These are phyloP conservation scores for Fusarium xylarioides DNA, from an alignment of 2,329 filamentous ascomycete species.

Conservation along the genomic window DNA sequence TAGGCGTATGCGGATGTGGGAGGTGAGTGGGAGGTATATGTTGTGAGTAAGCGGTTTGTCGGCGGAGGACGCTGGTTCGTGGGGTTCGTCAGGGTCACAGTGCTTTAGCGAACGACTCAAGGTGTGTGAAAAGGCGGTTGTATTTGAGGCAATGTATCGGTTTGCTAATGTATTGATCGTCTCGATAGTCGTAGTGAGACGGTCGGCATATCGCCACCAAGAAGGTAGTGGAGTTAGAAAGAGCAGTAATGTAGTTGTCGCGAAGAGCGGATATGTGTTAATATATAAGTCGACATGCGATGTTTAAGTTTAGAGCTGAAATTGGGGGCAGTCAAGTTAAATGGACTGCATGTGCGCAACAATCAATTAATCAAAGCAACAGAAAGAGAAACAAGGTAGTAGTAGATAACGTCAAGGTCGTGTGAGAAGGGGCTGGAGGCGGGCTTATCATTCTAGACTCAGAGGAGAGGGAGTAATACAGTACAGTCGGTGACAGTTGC, in stretches of 20 bases:
- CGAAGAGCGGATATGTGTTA: neutral
- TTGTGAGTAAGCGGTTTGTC: conserved; percentile 28
- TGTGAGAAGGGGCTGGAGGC: conserved; percentile 36
- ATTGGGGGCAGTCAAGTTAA: conserved; percentile 3
- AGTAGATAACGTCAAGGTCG: conserved; percentile 19
- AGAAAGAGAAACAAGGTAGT: conserved; percentile 1
- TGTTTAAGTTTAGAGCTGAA: conserved; percentile 3
- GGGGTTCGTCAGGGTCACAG: conserved; percentile 32
- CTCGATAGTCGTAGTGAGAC: conserved; percentile 14
- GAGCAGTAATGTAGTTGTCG: neutral
- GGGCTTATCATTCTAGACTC: conserved; percentile 38
- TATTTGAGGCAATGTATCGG: neutral
- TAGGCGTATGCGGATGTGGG: conserved; percentile 6
- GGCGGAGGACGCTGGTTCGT: conserved; percentile 17
- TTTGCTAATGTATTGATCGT: conserved; percentile 20
- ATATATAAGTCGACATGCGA: conserved; percentile 13
- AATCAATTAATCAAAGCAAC: conserved; percentile 1
- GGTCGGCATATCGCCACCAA: conserved; percentile 35
- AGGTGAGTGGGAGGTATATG: conserved; percentile 23
- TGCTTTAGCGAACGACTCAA: neutral
- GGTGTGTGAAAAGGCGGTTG: neutral
- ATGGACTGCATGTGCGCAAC: neutral
- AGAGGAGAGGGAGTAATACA: neutral
- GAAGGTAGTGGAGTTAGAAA: neutral
- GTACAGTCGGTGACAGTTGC: conserved; percentile 28